These are phyloP conservation scores for Leptographium radiaticola DNA, from an alignment of 2,329 filamentous ascomycete species.

Conservation along the genomic window DNA sequence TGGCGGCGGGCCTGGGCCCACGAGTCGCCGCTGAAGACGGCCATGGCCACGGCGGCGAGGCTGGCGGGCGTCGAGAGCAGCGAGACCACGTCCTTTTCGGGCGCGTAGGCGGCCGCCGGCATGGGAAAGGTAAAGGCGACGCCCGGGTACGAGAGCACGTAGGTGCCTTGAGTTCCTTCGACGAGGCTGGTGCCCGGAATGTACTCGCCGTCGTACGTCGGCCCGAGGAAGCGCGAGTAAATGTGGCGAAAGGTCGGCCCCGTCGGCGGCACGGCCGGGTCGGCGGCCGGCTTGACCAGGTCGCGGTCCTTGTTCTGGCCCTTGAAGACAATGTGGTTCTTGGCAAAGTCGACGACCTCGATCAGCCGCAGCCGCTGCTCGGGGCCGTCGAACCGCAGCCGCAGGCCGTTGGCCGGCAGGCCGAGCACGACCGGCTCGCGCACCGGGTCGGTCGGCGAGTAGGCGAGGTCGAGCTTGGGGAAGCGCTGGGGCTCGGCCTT, in stretches of 20 bases:
- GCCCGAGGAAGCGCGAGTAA: constrained; percentile 86
- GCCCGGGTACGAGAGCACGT: constrained; percentile 87
- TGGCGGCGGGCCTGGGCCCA: constrained; percentile 73
- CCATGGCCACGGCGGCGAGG: constrained; percentile 71
- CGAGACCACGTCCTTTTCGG: constrained; percentile 69
- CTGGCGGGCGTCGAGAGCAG: constrained; percentile 68
- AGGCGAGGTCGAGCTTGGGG: constrained; percentile 69
- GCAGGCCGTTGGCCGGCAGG: constrained; percentile 75
- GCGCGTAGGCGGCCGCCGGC: constrained; percentile 59
- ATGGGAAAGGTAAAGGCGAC: constrained; percentile 87
- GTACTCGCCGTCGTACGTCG: constrained; percentile 89
- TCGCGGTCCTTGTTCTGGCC: constrained; percentile 52
- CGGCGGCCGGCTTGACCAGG: constrained; percentile 49
- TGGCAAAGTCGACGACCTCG: constrained; percentile 82
- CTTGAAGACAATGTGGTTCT: constrained; percentile 72
- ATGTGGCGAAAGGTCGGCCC: constrained; percentile 79
- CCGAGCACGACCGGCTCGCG: constrained; percentile 60
- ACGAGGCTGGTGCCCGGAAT: constrained; percentile 58
- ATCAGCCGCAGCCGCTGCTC: constrained; percentile 86
- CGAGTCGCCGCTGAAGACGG: constrained; percentile 78
- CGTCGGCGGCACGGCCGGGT: constrained; percentile 1
- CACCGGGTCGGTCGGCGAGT: constrained; percentile 64
- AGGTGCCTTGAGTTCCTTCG: no score
- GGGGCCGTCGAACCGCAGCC: constrained; percentile 83
- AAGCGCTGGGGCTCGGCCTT: constrained; percentile 78